Evolutionary conservation across 257 asterid genomes (phyloP).

Genomic region (Solanum sejunctum): DNA sequence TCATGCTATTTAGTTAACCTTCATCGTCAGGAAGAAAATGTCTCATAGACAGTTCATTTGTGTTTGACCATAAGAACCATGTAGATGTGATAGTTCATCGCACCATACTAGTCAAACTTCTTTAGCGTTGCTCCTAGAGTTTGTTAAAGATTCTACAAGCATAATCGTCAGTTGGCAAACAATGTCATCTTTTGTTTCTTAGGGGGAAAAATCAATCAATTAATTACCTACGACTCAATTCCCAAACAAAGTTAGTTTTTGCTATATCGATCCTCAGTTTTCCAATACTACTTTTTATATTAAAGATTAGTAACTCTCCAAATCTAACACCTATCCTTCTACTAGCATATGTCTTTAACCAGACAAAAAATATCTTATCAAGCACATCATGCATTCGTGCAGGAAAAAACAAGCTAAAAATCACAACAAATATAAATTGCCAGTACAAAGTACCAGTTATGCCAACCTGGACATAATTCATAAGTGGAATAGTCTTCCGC

Average conservation of each 20-base stretch:
- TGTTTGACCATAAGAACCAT: not conserved
- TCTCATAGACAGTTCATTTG: not conserved
- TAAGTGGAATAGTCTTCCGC: constrained; percentile 78
- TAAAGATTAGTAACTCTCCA: not conserved
- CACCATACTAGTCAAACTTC: not conserved
- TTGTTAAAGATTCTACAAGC: not conserved
- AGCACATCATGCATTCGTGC: not conserved
- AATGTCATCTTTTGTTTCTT: not conserved
- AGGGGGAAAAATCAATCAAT: not conserved
- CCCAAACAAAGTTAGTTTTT: not conserved
- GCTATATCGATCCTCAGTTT: not conserved
- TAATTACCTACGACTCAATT: not conserved
- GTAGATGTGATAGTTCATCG: not conserved
- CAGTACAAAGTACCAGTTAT: not conserved
- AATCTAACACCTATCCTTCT: not conserved
- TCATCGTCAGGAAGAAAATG: not conserved
- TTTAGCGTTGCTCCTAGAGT: not conserved
- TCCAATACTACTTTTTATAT: not conserved
- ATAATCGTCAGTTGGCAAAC: not conserved
- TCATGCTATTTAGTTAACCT: not conserved
- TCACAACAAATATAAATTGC: not conserved
- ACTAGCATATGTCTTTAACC: not conserved
- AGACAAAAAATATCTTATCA: not conserved
- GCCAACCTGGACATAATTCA: constrained; percentile 87
- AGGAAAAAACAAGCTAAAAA: not conserved